Evolutionary conservation across 2,329 filamentous ascomycete species (phyloP), one percentile per base, ranked within the genome.

Genomic region (Alternaria brassicicola): DNA sequence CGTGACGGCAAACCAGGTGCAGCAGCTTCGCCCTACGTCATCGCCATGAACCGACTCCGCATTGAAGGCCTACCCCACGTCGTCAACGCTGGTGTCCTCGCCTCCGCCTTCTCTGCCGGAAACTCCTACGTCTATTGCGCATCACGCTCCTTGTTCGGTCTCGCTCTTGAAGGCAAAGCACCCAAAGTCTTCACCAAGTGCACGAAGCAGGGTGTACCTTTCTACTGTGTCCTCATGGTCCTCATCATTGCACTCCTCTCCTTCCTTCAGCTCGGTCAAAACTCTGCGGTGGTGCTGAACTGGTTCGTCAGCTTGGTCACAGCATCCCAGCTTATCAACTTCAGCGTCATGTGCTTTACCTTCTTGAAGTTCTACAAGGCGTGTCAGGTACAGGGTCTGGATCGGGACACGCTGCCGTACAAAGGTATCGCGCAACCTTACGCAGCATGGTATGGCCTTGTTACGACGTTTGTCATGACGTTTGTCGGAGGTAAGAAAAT

Each of bases 221-320:
- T 92, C 56, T 91, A 90, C 76, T 91, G 88, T 68, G 90, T 94
- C 21, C 68, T 76, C 1, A 74, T 88, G 26, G 90, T 92, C 0
- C 81, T 92, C 6, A 74, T 85, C 4, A 86, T 95, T 62, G 85
- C 89, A 1, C 79, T 92, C 1, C 81, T 96, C 5, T 86, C 88
- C 1, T 95, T 93, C 76, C 80, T 94, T 10, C 89, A 94, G 76
- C 83, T 94, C 13, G 88, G 86, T n/a, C 83, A 86, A 60, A 84
- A 84, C 59, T 84, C 87, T 0, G 85, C 89, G 2, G 85, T 88
- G 13, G 91, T 93, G 1, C 80, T 93, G 61, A 82, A 84, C 57
- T 93, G 90, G 90, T 89, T 93, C 65, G 86, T 92, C 23, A 89
- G 85, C 53, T 76, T 91, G 71, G 84, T 91, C 4, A 92, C 90